A percentile compares a stretch with the other conserved stretches of the same genome.
These are phyloP conservation scores for Globisporangium paddicum DNA, from an alignment of 352 stramenopile species.

Conservation along the genomic window DNA sequence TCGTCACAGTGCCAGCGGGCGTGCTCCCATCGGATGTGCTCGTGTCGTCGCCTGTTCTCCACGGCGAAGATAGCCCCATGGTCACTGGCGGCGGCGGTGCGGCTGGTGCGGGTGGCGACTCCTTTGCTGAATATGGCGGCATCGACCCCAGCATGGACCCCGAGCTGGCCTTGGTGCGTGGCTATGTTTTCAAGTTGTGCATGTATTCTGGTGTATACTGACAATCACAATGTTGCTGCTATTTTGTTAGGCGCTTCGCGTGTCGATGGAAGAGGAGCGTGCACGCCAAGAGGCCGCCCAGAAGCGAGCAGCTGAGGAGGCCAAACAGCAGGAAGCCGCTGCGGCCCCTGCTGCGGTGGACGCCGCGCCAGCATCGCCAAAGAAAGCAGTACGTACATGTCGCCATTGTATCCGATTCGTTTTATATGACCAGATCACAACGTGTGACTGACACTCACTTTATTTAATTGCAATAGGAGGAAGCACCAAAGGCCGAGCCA, in stretches of 20 bases:
- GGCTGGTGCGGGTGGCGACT: constrained; percentile 36
- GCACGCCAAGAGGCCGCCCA: constrained; percentile 92
- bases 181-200: neutral
- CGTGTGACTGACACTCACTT: neutral
- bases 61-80: constrained; percentile 80
- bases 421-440: neutral
- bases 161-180: constrained; percentile 94
- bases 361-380: constrained; percentile 19
- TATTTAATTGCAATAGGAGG: constrained; percentile 2
- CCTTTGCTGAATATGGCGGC: constrained; percentile 93
- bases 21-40: constrained; percentile 98
- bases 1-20: constrained; percentile 96
- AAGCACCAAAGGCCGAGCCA: constrained; percentile 19
- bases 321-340: constrained; percentile 26
- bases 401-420: neutral
- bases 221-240: neutral
- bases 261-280: constrained; percentile 99
- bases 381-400: constrained; percentile 2
- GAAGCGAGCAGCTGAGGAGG: constrained; percentile 83
- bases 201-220: neutral
- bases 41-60: constrained; percentile 93
- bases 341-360: constrained; percentile 22
- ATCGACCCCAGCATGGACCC: constrained; percentile 99
- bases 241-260: constrained; percentile 74
- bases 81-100: constrained; percentile 27